Evolutionary conservation across 2,329 filamentous ascomycete genomes (phyloP), one percentile per base, ranked within the genome.

Genomic region (Stagonosporopsis rhizophila): DNA sequence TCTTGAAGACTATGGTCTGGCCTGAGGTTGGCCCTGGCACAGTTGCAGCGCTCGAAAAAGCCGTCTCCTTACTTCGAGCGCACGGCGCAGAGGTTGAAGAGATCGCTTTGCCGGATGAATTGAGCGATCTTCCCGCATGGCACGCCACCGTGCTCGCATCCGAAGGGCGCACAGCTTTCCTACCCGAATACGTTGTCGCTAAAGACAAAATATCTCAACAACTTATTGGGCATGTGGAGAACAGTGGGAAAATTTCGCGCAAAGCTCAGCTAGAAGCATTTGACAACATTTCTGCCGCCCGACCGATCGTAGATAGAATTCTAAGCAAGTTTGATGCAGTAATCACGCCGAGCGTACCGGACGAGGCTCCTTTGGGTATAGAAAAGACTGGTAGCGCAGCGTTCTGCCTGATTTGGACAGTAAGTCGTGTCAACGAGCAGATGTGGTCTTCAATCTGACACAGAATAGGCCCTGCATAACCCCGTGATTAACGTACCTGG

Each of bases 401-500:
- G 0, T 84, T 85, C 55, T 82, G 82, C 60, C 64, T 68, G 14
- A 79, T 80, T 0, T 85, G 83, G 83, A 85, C 83, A 7, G 49
- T 46, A n/a, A 46, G 49, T 51, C 6, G 2, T 6, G 3, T 25
- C 1, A 5, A 2, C 6, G 14, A 3, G 2, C 5, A 3, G 2
- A n/a, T 15, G 35, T 6, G 6, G 6, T 20, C 3, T 11, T 20
- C 25, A 37, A 38, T 52, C 62, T 38, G 63, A 17, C 2, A 59
- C 7, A 20, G 17, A 11, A 25, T 19, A 52, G 64, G 65, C 63
- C 53, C 71, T 89, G 14, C 87, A 89, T 58, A 82, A 80, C 1
- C 87, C 87, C 0, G 84, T 86, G 0, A 72, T 89, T n/a, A 89
- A 89, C 56, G 70, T 89, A 0, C 86, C 86, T 0, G 87, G 86